phyloP scores from a whole-genome alignment of 768 basidiomycete genomes.

The Leccinum pellstonianum region DNA sequence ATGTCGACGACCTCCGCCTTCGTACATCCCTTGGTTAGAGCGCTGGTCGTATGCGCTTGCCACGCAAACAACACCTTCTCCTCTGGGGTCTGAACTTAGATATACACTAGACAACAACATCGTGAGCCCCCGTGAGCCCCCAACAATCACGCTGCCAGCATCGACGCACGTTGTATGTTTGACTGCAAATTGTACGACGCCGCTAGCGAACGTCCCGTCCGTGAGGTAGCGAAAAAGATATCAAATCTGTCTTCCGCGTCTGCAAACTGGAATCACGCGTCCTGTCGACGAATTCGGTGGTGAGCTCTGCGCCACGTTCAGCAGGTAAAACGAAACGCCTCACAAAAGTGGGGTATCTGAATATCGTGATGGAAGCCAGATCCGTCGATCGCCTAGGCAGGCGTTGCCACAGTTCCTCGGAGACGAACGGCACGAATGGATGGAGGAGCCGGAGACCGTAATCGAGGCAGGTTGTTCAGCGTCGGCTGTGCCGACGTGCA shows the following conservation, averaged over 20 bases:
- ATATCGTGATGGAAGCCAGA: constrained; percentile 82
- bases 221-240: accelerated
- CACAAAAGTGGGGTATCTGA: constrained; percentile 78
- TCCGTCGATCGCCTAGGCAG: constrained; percentile 85
- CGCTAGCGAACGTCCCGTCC: no score
- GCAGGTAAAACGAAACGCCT: constrained; percentile 31
- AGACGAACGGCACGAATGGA: constrained; percentile 78
- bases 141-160: no score
- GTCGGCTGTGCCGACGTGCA: constrained; percentile 91
- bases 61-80: constrained; percentile 68
- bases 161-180: no score
- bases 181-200: no score
- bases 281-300: constrained; percentile 38
- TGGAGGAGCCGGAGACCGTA: constrained; percentile 85
- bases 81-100: constrained; percentile 53
- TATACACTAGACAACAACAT: constrained; percentile 14
- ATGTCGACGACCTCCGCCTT: constrained; percentile 61
- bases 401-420: constrained; percentile 76
- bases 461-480: constrained; percentile 92
- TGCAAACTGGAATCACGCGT: no score
- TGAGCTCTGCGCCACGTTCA: background rate
- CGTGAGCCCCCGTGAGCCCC: no score
- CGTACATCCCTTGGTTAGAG: constrained; percentile 88
- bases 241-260: accelerated
- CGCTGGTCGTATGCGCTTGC: constrained; percentile 71